Base-by-base conservation (phyloP, 2,329 filamentous ascomycete genomes). In the Alternaria consortialis region DNA sequence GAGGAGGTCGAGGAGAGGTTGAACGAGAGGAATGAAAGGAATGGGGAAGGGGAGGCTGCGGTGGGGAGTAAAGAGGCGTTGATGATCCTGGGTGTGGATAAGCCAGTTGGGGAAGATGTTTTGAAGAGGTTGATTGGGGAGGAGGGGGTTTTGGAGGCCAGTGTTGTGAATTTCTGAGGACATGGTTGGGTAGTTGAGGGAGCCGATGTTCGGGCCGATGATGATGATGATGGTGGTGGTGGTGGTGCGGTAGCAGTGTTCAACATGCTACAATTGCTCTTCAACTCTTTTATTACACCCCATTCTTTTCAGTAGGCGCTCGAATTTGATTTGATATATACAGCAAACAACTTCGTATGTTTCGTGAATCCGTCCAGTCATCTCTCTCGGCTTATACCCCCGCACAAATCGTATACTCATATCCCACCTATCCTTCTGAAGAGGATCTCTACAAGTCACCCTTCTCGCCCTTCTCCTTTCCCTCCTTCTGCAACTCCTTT, bases 61-160 rank as follows among this genome's bases (percentile, higher is more conserved):
- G 69, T 66, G 34, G 67, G 68, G 27, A 75, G 72, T 23, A 87
- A 88, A 43, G 92, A 94, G 79, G 91, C 92, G 9, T 79, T 94
- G 67, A 94, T 94, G 91, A 94, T 94, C 69, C 69, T 94, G 52
- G 90, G 91, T 1, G 87, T 94, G 9, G 88, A 91, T 71, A 86
- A 87, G 2, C 82, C 84, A 4, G 87, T 93, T 17, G 85, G 84
- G 0, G 84, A 84, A 55, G 84, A 87, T 57, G 83, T 87, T 13
- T 79, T 83, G 32, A 79, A 81, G 69, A 79, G 80, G 31, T 70
- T 88, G 65, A 80, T 86, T 53, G 80, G 76, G 7, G 78, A 79
- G 11, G 80, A 84, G 39, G 86, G 85, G 0, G 82, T 80, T 13
- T 69, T 87, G 65, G 85, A 84, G 73, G 85, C 83, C 2, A 83